A percentile compares a stretch with the other conserved stretches of the same genome.
phyloP scores from a whole-genome alignment of 1,139 yeast genomes.

The Geotrichum histeridarum region DNA sequence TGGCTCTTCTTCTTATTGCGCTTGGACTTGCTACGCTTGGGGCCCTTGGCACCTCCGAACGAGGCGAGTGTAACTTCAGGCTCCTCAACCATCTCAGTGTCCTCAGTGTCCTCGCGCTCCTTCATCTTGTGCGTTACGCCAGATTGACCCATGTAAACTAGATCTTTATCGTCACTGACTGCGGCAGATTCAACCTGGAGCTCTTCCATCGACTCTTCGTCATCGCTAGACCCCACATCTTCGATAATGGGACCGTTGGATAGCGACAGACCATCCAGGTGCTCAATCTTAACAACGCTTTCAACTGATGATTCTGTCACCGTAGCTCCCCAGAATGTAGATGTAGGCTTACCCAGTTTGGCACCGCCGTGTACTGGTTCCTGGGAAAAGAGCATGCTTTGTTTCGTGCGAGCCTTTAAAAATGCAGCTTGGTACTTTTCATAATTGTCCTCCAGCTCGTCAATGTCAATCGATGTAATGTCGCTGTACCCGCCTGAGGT shows the following conservation, averaged over 20 bases:
- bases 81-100: background rate
- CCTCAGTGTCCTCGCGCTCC: background rate
- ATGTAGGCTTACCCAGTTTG: background rate
- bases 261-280: slow-evolving; percentile 6
- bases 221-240: background rate
- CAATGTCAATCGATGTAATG: slow-evolving; percentile 19
- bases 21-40: slow-evolving; percentile 5
- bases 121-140: slow-evolving; percentile 2
- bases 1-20: slow-evolving; percentile 2
- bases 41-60: background rate
- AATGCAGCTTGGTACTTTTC: slow-evolving; percentile 25
- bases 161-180: slow-evolving; percentile 1
- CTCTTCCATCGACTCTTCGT: background rate
- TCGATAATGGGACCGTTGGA: background rate
- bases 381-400: slow-evolving; percentile 21
- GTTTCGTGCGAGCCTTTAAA: slow-evolving; percentile 21
- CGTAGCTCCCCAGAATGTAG: slow-evolving; percentile 15
- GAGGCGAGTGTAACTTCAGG: background rate
- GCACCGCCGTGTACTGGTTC: background rate
- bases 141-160: slow-evolving; percentile 15
- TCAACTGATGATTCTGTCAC: background rate
- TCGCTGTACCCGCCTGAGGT: slow-evolving; percentile 15
- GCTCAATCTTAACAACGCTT: slow-evolving; percentile 9
- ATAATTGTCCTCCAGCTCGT: slow-evolving; percentile 21
- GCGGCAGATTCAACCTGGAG: background rate